Conservation (phyloP, 1,284 basidiomycete genomes). For the Apiotrichum montevideense region DNA sequence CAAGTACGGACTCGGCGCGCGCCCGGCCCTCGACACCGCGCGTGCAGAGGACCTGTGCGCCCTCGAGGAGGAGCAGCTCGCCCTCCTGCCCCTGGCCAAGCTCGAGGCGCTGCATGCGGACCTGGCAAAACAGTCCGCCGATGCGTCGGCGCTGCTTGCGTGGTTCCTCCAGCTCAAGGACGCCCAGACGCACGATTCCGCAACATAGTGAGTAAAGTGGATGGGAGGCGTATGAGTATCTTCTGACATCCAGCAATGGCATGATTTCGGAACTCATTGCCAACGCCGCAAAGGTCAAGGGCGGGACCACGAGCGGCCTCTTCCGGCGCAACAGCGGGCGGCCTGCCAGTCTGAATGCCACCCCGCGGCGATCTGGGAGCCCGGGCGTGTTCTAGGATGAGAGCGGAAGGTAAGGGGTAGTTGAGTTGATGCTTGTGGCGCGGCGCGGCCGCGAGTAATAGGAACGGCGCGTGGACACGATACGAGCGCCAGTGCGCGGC, state of each 20-base stretch:
- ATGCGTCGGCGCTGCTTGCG: conserved; percentile 66
- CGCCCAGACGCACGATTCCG: conserved; percentile 67
- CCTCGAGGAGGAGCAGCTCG: conserved; percentile 60
- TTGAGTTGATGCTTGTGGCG: too few species aligned
- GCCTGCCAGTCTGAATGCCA: conserved; percentile 13
- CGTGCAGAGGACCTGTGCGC: conserved; percentile 62
- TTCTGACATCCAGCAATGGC: conserved; percentile 40
- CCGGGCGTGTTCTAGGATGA: neutral
- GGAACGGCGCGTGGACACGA: too few species aligned
- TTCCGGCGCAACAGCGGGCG: conserved; percentile 26
- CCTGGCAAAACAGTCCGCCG: conserved; percentile 61
- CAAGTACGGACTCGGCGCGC: conserved; percentile 60
- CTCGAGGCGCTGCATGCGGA: conserved; percentile 63
- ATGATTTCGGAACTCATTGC: conserved; percentile 48
- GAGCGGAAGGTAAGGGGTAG: too few species aligned
- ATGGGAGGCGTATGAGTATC: neutral
- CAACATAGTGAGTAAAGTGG: conserved; percentile 36
- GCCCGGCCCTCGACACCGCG: conserved; percentile 62
- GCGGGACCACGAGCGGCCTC: conserved; percentile 26
- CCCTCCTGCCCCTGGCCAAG: conserved; percentile 60
- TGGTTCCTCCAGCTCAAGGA: conserved; percentile 76
- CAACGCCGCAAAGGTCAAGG: conserved; percentile 44
- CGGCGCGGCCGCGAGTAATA: too few species aligned
- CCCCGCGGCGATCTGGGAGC: conserved; percentile 11
- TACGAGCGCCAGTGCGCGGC: too few species aligned